Conservation (phyloP, 2,329 filamentous ascomycete genomes). For the Fusarium siculi region DNA sequence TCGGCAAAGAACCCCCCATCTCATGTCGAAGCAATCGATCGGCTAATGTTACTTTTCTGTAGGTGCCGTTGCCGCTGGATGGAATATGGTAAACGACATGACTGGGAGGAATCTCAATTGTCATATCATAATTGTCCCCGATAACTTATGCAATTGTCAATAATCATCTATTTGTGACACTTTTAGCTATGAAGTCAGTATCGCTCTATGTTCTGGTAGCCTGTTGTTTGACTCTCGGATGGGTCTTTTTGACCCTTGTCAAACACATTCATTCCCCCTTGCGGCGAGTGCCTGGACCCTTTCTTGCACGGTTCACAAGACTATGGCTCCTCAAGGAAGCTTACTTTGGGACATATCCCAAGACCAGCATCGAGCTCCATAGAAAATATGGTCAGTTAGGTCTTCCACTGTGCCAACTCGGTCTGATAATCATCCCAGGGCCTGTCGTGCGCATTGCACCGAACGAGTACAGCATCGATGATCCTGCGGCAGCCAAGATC, state of each 20-base stretch:
- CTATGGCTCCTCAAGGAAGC: neutral
- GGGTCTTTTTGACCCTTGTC: neutral
- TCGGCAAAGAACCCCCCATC: neutral
- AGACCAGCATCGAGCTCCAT: neutral
- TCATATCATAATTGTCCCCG: neutral
- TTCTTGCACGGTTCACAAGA: neutral
- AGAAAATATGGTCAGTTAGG: neutral
- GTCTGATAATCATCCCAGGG: neutral
- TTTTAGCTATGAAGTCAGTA: fast-evolving
- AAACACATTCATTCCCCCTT: neutral
- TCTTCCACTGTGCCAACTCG: fast-evolving
- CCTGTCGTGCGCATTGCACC: neutral
- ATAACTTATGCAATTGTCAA: neutral
- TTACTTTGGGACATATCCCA: neutral
- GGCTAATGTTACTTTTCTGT: neutral
- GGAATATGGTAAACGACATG: fast-evolving
- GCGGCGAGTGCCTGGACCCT: neutral
- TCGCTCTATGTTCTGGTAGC: neutral
- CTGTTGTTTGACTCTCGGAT: neutral
- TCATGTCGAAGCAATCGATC: neutral
- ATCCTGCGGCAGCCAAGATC: neutral
- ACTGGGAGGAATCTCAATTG: neutral
- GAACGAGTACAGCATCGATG: neutral
- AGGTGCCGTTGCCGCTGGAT: neutral
- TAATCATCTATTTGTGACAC: too few relatives aligned